Evolutionary conservation across 441 rosid species (phyloP).

Genomic region (Brassica balearica): DNA sequence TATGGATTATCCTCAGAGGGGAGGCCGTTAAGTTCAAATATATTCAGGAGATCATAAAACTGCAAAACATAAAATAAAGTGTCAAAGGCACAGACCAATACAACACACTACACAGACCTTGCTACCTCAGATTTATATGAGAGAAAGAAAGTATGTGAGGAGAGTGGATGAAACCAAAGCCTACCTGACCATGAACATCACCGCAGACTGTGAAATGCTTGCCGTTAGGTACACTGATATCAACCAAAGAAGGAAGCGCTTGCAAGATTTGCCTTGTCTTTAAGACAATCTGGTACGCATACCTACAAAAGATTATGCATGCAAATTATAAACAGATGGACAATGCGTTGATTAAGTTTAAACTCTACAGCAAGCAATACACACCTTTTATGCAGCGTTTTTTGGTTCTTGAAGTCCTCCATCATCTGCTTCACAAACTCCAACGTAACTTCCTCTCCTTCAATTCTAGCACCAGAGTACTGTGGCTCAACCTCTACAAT

Average conservation of each 20-base stretch:
- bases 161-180: not conserved
- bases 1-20: constrained; percentile 97
- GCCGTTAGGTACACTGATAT: constrained; percentile 72
- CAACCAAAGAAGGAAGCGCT: constrained; percentile 83
- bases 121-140: not conserved
- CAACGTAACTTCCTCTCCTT: constrained; percentile 82
- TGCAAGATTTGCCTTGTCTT: constrained; percentile 82
- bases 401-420: constrained; percentile 91
- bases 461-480: constrained; percentile 89
- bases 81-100: constrained; percentile 25
- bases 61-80: constrained; percentile 52
- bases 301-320: constrained; percentile 56
- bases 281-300: constrained; percentile 92
- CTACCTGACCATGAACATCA: constrained; percentile 99
- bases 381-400: constrained; percentile 86
- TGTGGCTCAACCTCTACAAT: constrained; percentile 95
- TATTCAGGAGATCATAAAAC: constrained; percentile 94
- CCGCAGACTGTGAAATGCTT: constrained; percentile 93
- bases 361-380: constrained; percentile 11
- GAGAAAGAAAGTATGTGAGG: not conserved
- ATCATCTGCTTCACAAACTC: constrained; percentile 94
- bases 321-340: constrained; percentile 16
- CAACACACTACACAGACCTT: constrained; percentile 11
- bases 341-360: constrained; percentile 18
- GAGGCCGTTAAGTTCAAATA: constrained; percentile 95